Conservation (phyloP, 2,329 filamentous ascomycete species). For the Didymella pomorum region DNA sequence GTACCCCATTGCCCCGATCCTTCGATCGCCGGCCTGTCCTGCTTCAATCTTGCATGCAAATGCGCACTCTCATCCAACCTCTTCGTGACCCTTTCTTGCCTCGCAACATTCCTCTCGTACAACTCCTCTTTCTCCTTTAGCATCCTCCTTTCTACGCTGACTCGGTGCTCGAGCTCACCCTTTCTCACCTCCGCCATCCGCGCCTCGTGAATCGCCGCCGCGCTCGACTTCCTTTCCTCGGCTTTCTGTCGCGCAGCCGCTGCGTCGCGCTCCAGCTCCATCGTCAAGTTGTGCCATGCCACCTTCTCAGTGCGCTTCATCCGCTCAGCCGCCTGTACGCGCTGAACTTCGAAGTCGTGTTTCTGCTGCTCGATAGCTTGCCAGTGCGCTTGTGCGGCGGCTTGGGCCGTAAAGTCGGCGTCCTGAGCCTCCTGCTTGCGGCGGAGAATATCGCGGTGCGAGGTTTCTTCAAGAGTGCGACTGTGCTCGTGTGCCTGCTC, state of each 20-base stretch:
- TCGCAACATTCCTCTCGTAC: slow-evolving; percentile 44
- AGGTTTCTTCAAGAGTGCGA: slow-evolving; percentile 40
- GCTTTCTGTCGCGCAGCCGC: slow-evolving; percentile 29
- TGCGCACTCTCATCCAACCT: slow-evolving; percentile 43
- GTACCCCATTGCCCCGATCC: slow-evolving; percentile 37
- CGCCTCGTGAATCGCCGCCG: slow-evolving; percentile 27
- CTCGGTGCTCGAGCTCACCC: slow-evolving; percentile 39
- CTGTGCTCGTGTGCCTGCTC: slow-evolving; percentile 40
- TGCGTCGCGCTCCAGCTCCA: slow-evolving; percentile 42
- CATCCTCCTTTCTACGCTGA: slow-evolving; percentile 35
- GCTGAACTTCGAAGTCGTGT: slow-evolving; percentile 44
- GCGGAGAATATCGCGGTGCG: slow-evolving; percentile 39
- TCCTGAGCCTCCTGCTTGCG: slow-evolving; percentile 41
- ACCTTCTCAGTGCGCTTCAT: slow-evolving; percentile 44
- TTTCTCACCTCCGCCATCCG: slow-evolving; percentile 36
- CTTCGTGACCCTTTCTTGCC: slow-evolving; percentile 42
- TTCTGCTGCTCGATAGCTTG: slow-evolving; percentile 39
- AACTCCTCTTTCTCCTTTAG: slow-evolving; percentile 46
- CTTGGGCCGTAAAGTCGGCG: slow-evolving; percentile 33
- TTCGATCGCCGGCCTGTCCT: slow-evolving; percentile 42
- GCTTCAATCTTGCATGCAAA: slow-evolving; percentile 40
- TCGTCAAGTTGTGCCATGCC: slow-evolving; percentile 39
- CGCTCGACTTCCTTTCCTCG: slow-evolving; percentile 35
- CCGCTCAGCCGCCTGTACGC: slow-evolving; percentile 40
- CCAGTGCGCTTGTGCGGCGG: slow-evolving; percentile 30